A percentile compares a stretch with the other conserved stretches of the same genome.
Evolutionary conservation across 2,329 filamentous ascomycete genomes (phyloP).

Genomic region (Hymenoscyphus occultus): DNA sequence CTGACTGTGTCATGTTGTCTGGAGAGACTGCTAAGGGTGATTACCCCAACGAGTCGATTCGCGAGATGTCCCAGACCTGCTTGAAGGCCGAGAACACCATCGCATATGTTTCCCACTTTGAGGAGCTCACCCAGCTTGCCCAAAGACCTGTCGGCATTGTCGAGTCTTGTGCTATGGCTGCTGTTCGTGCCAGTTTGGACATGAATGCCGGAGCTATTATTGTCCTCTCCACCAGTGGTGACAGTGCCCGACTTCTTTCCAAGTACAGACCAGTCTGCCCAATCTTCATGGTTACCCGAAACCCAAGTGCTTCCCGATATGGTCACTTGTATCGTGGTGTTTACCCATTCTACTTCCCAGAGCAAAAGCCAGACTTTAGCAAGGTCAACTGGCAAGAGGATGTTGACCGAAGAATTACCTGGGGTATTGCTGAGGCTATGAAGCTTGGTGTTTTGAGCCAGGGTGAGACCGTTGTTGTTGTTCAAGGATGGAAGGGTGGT

Average conservation of each 20-base stretch:
- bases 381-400: slow-evolving; percentile 97
- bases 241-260: slow-evolving; percentile 90
- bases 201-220: slow-evolving; percentile 95
- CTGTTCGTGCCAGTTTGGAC: slow-evolving; percentile 91
- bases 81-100: slow-evolving; percentile 96
- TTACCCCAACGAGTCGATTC: slow-evolving; percentile 89
- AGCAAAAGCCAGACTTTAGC: slow-evolving; percentile 91
- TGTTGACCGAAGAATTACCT: slow-evolving; percentile 95
- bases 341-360: slow-evolving; percentile 93
- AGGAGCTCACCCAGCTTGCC: slow-evolving; percentile 84
- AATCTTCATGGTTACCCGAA: slow-evolving; percentile 98
- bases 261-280: slow-evolving; percentile 99
- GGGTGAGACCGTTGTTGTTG: slow-evolving; percentile 75
- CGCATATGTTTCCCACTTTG: slow-evolving; percentile 93
- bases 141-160: slow-evolving; percentile 81
- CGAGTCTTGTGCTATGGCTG: slow-evolving; percentile 96
- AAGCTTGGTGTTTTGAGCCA: slow-evolving; percentile 72
- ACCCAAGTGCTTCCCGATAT: slow-evolving; percentile 78
- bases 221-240: slow-evolving; percentile 91
- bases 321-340: slow-evolving; percentile 96
- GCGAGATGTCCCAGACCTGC: slow-evolving; percentile 98
- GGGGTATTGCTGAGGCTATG: slow-evolving; percentile 86
- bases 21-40: slow-evolving; percentile 97
- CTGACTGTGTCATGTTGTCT: slow-evolving; percentile 99
- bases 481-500: slow-evolving; percentile 88